Evolutionary conservation across 1,284 basidiomycete species (phyloP).

Genomic region (Ceratobasidium sp.): DNA sequence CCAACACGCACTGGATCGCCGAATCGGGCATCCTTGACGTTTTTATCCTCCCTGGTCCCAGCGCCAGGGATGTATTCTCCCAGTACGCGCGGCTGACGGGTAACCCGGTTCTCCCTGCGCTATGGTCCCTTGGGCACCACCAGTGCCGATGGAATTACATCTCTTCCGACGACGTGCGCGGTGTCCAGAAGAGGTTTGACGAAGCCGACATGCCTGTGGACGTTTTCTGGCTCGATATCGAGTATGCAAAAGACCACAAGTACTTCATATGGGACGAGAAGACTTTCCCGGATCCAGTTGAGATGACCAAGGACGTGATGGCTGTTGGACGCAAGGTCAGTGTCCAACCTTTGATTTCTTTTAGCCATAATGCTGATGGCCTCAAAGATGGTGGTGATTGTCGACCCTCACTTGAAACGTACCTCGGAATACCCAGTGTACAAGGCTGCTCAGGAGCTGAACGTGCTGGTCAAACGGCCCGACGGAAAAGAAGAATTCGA

Average conservation of each 20-base stretch:
- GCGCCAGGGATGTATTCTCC: conserved; percentile 80
- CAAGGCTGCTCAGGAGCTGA: conserved; percentile 82
- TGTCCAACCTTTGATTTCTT: not conserved
- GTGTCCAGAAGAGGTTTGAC: conserved; percentile 90
- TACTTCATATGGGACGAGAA: conserved; percentile 98
- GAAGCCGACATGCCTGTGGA: conserved; percentile 95
- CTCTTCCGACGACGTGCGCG: conserved; percentile 86
- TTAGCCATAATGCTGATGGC: not conserved
- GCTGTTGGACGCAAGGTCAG: conserved; percentile 85
- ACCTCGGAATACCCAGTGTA: conserved; percentile 85
- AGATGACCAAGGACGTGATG: conserved; percentile 92
- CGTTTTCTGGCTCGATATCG: conserved; percentile 99
- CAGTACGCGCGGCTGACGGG: conserved; percentile 91
- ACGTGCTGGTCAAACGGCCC: conserved; percentile 83
- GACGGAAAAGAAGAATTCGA: conserved; percentile 86
- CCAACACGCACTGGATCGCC: conserved; percentile 94
- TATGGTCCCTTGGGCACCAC: conserved; percentile 95
- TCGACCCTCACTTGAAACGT: conserved; percentile 93
- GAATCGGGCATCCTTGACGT: conserved; percentile 96
- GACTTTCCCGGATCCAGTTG: conserved; percentile 91
- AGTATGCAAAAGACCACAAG: conserved; percentile 93
- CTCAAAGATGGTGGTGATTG: conserved; percentile 98
- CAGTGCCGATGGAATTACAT: conserved; percentile 99
- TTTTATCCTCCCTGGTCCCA: conserved; percentile 92
- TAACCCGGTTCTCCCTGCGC: conserved; percentile 84